phyloP scores from a whole-genome alignment of 2,329 filamentous ascomycete genomes.

The Colletotrichum brevisporum region DNA sequence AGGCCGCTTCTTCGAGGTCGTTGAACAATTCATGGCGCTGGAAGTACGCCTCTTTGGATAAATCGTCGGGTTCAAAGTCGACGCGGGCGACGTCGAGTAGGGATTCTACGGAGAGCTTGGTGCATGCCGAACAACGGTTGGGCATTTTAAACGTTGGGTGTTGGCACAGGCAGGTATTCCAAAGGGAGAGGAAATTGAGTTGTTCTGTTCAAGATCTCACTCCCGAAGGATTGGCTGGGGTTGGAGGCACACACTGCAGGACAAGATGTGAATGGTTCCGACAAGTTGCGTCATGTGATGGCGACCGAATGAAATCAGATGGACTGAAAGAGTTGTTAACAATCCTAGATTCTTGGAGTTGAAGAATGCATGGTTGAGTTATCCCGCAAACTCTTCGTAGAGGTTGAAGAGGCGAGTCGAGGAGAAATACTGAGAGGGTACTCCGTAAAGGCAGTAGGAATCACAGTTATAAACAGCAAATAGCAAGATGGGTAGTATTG shows the following conservation, averaged over 20 bases:
- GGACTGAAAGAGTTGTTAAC: too few relatives aligned
- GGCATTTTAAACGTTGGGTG: background rate
- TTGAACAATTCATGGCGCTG: conserved; percentile 6
- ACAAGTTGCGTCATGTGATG: background rate
- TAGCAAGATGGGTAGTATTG: too few relatives aligned
- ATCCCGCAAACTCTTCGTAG: too few relatives aligned
- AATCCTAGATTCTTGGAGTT: too few relatives aligned
- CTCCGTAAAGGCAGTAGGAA: too few relatives aligned
- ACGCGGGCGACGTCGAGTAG: conserved; percentile 7
- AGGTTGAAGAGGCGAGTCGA: too few relatives aligned
- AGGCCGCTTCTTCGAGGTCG: background rate
- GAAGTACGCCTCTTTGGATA: conserved; percentile 3
- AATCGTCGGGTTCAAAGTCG: background rate
- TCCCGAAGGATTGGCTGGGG: background rate
- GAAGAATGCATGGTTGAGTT: too few relatives aligned
- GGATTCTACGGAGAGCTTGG: background rate
- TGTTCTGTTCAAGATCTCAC: background rate
- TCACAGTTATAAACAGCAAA: too few relatives aligned
- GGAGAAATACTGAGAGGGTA: too few relatives aligned
- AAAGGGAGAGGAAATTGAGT: background rate
- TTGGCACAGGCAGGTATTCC: background rate
- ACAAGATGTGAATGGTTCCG: background rate
- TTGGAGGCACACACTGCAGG: background rate
- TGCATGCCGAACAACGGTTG: background rate
- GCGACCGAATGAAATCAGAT: too few relatives aligned